Evolutionary conservation across 2,329 filamentous ascomycete species (phyloP).

Genomic region (Lasiodiplodia hormozganensis): DNA sequence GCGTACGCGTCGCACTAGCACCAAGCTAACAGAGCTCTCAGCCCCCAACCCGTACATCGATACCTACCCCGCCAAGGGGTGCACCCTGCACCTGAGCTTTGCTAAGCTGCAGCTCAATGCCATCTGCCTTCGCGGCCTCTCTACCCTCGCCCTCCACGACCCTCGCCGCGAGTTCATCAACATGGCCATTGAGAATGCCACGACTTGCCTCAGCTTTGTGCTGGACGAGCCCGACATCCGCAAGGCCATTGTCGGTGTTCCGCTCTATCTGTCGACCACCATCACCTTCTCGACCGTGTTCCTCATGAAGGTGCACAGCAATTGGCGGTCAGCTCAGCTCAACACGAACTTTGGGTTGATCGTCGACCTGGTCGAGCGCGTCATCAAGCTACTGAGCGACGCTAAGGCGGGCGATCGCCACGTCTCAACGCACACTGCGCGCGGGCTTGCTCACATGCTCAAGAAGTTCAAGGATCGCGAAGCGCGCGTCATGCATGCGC

Average conservation of each 20-base stretch:
- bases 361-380: slow-evolving; percentile 45
- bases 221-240: slow-evolving; percentile 45
- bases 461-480: slow-evolving; percentile 30
- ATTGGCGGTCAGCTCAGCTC: slow-evolving; percentile 37
- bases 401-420: slow-evolving; percentile 46
- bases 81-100: slow-evolving; percentile 41
- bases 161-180: slow-evolving; percentile 32
- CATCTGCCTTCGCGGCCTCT: slow-evolving; percentile 37
- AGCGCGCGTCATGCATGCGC: slow-evolving; percentile 25
- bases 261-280: slow-evolving; percentile 49
- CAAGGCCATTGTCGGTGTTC: slow-evolving; percentile 43
- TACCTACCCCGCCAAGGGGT: slow-evolving; percentile 36
- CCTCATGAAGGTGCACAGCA: slow-evolving; percentile 46
- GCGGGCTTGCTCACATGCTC: slow-evolving; percentile 47
- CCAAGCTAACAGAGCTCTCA: neutral
- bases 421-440: slow-evolving; percentile 48
- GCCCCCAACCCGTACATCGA: slow-evolving; percentile 39
- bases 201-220: slow-evolving; percentile 41
- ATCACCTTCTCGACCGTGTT: slow-evolving; percentile 48
- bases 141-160: slow-evolving; percentile 11
- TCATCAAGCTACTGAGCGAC: slow-evolving; percentile 42
- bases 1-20: neutral
- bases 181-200: slow-evolving; percentile 35
- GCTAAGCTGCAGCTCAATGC: slow-evolving; percentile 49
- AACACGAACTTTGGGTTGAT: slow-evolving; percentile 41